Conservation (phyloP, 1,284 basidiomycete genomes). For the Irpex rosettiformis region DNA sequence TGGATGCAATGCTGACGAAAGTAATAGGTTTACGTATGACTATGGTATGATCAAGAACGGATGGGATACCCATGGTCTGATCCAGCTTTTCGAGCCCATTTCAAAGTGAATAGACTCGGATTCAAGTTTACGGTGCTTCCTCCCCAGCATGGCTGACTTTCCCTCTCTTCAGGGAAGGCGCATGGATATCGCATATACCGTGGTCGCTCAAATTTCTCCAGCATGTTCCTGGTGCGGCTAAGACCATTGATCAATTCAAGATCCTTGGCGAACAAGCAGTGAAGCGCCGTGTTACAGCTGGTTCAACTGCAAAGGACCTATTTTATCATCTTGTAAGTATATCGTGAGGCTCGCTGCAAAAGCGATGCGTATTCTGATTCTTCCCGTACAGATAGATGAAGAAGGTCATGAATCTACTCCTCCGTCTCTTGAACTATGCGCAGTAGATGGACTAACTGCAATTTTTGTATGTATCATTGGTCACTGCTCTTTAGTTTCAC, state of each 20-base stretch:
- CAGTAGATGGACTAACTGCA: constrained; percentile 14
- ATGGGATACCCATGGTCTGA: constrained; percentile 10
- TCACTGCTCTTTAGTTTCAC: neutral
- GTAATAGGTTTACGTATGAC: constrained; percentile 16
- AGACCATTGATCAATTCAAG: constrained; percentile 11
- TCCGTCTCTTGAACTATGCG: constrained; percentile 6
- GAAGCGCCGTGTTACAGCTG: neutral
- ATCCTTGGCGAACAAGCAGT: constrained; percentile 10
- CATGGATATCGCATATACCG: constrained; percentile 15
- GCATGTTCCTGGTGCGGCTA: constrained; percentile 7
- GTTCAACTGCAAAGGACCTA: constrained; percentile 8
- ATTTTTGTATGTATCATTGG: constrained; percentile 12
- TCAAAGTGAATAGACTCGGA: constrained; percentile 7
- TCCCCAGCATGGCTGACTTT: neutral
- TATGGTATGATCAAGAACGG: constrained; percentile 15
- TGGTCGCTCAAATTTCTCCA: constrained; percentile 12
- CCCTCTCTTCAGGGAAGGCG: constrained; percentile 4
- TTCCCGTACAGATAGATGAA: constrained; percentile 12
- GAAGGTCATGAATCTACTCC: constrained; percentile 8
- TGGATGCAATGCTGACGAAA: neutral
- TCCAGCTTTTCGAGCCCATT: constrained; percentile 3
- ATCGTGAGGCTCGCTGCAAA: neutral
- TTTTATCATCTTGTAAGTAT: constrained; percentile 12
- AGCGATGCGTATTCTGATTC: neutral
- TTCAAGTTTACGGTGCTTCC: neutral